Percentiles rank a stretch among this genome's conserved stretches.
These are phyloP conservation scores for Arachis hypogaea DNA, from an alignment of 306 rosid genomes.

Conservation along the genomic window DNA sequence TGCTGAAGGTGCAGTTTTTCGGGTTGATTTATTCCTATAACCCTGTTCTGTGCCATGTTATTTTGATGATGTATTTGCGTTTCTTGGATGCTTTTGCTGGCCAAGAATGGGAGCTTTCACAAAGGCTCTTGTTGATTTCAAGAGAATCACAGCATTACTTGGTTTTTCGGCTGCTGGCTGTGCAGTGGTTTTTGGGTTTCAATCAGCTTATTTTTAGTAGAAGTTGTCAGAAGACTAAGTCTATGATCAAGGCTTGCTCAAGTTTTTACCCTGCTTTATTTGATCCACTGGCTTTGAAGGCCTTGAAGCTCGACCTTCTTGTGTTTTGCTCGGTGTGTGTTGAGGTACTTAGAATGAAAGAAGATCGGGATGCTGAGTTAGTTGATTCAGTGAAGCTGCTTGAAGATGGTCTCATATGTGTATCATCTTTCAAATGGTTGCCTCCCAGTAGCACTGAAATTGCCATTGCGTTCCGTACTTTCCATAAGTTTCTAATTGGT, in stretches of 20 bases:
- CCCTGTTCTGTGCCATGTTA: constrained; percentile 80
- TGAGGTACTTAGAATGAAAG: constrained; percentile 44
- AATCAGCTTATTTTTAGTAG: constrained; percentile 53
- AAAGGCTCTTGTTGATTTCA: constrained; percentile 66
- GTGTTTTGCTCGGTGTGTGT: constrained; percentile 56
- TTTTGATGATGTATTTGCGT: constrained; percentile 70
- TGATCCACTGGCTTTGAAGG: constrained; percentile 90
- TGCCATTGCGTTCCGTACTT: constrained; percentile 70
- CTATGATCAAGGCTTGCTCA: constrained; percentile 48
- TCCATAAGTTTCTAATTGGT: constrained; percentile 79
- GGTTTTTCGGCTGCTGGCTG: constrained; percentile 81
- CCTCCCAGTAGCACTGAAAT: constrained; percentile 86
- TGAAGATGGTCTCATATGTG: constrained; percentile 77
- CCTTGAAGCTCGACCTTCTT: constrained; percentile 90
- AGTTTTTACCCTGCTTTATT: constrained; percentile 71
- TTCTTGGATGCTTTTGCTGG: constrained; percentile 83
- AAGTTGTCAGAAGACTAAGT: constrained; percentile 45
- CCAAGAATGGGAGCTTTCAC: constrained; percentile 70
- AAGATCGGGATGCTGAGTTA: constrained; percentile 36
- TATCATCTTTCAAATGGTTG: constrained; percentile 89
- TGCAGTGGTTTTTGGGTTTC: constrained; percentile 93
- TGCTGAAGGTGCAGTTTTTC: constrained; percentile 93
- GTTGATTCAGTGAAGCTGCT: constrained; percentile 62
- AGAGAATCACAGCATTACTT: constrained; percentile 71
- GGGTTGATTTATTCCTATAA: constrained; percentile 83